These are phyloP conservation scores for Cicer chorassanicum DNA, from an alignment of 306 rosid genomes.

Conservation along the genomic window DNA sequence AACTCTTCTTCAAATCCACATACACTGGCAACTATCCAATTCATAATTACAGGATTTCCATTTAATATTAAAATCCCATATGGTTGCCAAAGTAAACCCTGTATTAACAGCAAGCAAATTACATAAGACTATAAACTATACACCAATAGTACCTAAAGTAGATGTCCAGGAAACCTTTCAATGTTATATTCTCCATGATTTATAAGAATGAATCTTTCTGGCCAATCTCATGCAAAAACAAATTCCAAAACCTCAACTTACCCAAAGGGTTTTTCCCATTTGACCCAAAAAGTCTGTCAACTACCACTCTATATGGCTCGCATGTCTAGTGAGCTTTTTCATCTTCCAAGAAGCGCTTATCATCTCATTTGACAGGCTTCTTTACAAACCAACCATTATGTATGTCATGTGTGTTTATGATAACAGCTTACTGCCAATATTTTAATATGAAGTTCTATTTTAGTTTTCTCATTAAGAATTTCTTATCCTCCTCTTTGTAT, in stretches of 20 bases:
- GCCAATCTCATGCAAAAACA: not conserved
- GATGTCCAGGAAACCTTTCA: slow-evolving; percentile 24
- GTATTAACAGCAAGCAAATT: slow-evolving; percentile 1
- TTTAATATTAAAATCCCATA: slow-evolving; percentile 4
- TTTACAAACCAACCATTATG: not conserved
- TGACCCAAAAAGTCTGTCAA: not conserved
- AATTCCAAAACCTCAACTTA: slow-evolving; percentile 22
- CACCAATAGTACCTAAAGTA: slow-evolving; percentile 11
- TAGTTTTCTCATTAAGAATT: not conserved
- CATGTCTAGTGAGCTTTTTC: slow-evolving; percentile 3
- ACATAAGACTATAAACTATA: slow-evolving; percentile 8
- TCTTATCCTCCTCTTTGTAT: not conserved
- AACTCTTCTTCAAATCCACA: slow-evolving; percentile 34
- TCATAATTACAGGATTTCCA: slow-evolving; percentile 14
- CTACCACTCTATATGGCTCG: not conserved
- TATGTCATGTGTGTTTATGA: not conserved
- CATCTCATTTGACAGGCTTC: slow-evolving; percentile 19
- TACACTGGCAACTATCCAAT: slow-evolving; percentile 15
- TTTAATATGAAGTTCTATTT: not conserved
- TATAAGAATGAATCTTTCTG: slow-evolving; percentile 1
- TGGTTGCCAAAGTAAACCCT: slow-evolving; percentile 1
- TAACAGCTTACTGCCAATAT: slow-evolving; percentile 1
- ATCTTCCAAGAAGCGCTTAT: not conserved
- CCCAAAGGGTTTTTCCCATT: slow-evolving; percentile 9
- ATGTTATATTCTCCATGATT: slow-evolving; percentile 1